phyloP scores from a whole-genome alignment of 2,329 filamentous ascomycete genomes.

The Aspergillus sp. region DNA sequence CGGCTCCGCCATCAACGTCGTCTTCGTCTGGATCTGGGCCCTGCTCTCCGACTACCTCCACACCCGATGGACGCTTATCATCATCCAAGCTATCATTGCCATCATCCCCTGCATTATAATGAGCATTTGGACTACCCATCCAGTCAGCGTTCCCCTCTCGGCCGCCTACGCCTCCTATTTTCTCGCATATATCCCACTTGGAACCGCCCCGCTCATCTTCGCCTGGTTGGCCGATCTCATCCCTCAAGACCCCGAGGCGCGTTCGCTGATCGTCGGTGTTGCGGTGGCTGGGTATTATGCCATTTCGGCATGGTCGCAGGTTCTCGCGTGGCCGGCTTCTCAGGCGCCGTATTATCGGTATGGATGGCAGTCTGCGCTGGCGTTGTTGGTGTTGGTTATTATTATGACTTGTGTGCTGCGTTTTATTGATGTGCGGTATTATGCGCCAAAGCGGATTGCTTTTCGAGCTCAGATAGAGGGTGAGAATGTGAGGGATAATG shows the following conservation, averaged over 20 bases:
- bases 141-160: constrained; percentile 37
- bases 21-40: constrained; percentile 53
- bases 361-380: constrained; percentile 47
- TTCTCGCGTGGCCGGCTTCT: constrained; percentile 49
- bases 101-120: constrained; percentile 48
- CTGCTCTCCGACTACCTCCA: constrained; percentile 47
- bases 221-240: constrained; percentile 50
- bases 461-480: constrained; percentile 13
- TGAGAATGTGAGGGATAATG: constrained; percentile 8
- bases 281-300: constrained; percentile 49
- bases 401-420: constrained; percentile 41
- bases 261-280: constrained; percentile 47
- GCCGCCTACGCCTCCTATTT: constrained; percentile 51
- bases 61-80: constrained; percentile 48
- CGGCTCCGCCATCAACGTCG: constrained; percentile 45
- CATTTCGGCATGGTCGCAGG: constrained; percentile 49
- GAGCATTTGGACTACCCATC: constrained; percentile 50
- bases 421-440: constrained; percentile 40
- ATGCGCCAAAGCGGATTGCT: constrained; percentile 21
- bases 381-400: constrained; percentile 43
- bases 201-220: constrained; percentile 50
- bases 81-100: constrained; percentile 45
- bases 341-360: constrained; percentile 48
- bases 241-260: constrained; percentile 47
- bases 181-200: constrained; percentile 45